Percentiles rank a stretch among this genome's conserved stretches.
Evolutionary conservation across 768 basidiomycete species (phyloP).

Genomic region (Dioszegia aurantiaca): DNA sequence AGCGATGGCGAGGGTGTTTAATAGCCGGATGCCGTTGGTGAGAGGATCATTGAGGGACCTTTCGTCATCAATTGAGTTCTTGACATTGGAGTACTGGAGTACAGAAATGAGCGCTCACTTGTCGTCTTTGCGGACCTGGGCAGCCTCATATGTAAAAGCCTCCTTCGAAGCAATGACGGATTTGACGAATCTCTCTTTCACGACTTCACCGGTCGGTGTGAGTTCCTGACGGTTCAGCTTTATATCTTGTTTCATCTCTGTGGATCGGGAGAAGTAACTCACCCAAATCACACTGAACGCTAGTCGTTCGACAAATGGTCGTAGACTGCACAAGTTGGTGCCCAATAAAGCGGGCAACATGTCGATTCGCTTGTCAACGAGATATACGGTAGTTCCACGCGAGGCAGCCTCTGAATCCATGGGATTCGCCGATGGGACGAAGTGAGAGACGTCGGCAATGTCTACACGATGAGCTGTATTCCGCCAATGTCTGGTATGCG

Average conservation of each 20-base stretch:
- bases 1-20: slow-evolving; percentile 81
- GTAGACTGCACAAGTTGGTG: slow-evolving; percentile 88
- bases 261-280: slow-evolving; percentile 28
- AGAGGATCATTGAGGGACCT: slow-evolving; percentile 77
- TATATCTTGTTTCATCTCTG: background rate
- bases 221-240: slow-evolving; percentile 65
- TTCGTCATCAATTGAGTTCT: background rate
- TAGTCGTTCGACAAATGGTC: slow-evolving; percentile 86
- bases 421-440: slow-evolving; percentile 84
- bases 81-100: too few species aligned
- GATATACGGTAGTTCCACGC: slow-evolving; percentile 92
- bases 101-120: slow-evolving; percentile 59
- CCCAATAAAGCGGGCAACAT: slow-evolving; percentile 93
- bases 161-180: slow-evolving; percentile 95
- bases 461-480: slow-evolving; percentile 57
- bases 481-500: background rate
- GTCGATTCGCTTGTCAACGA: slow-evolving; percentile 97
- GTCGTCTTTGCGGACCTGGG: slow-evolving; percentile 90
- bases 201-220: slow-evolving; percentile 80
- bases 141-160: slow-evolving; percentile 95
- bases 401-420: slow-evolving; percentile 98
- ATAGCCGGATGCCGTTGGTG: slow-evolving; percentile 78
- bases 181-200: slow-evolving; percentile 86
- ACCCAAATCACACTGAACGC: slow-evolving; percentile 98
- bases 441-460: slow-evolving; percentile 97